Evolutionary conservation across 371 early-diverging fungal species (phyloP).

Genomic region (Rhizopus microsporus): DNA sequence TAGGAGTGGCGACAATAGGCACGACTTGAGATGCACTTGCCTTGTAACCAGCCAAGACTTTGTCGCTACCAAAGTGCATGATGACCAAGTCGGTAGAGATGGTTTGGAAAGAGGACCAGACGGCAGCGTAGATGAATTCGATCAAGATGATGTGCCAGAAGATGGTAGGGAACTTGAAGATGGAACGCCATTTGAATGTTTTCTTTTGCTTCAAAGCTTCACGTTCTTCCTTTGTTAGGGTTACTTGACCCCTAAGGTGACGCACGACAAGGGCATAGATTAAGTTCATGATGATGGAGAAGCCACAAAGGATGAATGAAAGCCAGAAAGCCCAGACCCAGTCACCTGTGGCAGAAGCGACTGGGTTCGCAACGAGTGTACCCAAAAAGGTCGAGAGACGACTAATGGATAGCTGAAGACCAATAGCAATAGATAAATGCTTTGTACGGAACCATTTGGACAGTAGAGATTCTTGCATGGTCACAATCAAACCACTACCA

Average conservation of each 20-base stretch:
- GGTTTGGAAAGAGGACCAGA: constrained; percentile 58
- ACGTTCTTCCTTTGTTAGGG: constrained; percentile 24
- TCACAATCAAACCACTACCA: constrained; percentile 56
- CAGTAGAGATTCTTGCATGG: constrained; percentile 60
- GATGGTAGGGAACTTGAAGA: constrained; percentile 48
- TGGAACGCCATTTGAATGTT: constrained; percentile 38
- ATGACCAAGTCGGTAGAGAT: constrained; percentile 49
- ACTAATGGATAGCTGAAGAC: constrained; percentile 57
- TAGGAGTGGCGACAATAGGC: constrained; percentile 59
- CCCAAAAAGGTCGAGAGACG: constrained; percentile 55
- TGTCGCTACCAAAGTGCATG: constrained; percentile 40
- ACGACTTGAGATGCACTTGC: constrained; percentile 53
- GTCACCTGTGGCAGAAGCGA: constrained; percentile 42
- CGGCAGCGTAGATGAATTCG: constrained; percentile 52
- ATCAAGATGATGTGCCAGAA: constrained; percentile 54
- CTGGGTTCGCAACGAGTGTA: constrained; percentile 45
- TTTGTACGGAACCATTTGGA: constrained; percentile 59
- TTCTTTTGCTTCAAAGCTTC: constrained; percentile 34
- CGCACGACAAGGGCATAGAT: constrained; percentile 46
- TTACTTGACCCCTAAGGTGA: constrained; percentile 35
- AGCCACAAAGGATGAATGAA: constrained; percentile 45
- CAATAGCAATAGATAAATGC: constrained; percentile 40
- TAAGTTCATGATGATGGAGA: constrained; percentile 48
- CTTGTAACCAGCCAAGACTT: constrained; percentile 52
- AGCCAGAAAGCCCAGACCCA: constrained; percentile 60